These are phyloP conservation scores for Conoideocrella luteorostrata DNA, from an alignment of 2,329 filamentous ascomycete species.

Conservation along the genomic window DNA sequence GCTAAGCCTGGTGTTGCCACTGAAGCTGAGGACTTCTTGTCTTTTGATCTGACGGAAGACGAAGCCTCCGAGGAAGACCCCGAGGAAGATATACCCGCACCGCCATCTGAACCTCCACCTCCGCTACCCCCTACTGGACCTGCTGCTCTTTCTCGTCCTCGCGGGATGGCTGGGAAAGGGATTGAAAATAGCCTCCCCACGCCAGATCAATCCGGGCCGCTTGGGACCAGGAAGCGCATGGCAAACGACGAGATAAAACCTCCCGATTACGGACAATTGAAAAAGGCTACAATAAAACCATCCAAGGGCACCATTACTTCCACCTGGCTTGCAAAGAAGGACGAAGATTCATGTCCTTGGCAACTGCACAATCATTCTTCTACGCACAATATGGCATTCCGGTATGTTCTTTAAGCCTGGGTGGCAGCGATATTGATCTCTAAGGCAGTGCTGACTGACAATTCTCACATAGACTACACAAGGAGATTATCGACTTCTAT, in stretches of 20 bases:
- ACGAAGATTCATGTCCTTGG: conserved; percentile 57
- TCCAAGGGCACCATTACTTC: conserved; percentile 42
- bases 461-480: conserved; percentile 59
- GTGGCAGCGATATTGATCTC: not conserved
- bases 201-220: conserved; percentile 32
- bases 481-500: conserved; percentile 86
- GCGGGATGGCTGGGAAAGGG: conserved; percentile 8
- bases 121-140: conserved; percentile 6
- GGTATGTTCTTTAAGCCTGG: conserved; percentile 40
- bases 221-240: conserved; percentile 69
- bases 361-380: conserved; percentile 45
- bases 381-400: conserved; percentile 46
- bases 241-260: conserved; percentile 61
- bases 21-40: conserved; percentile 80
- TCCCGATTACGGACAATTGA: conserved; percentile 45
- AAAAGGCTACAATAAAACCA: conserved; percentile 43
- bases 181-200: conserved; percentile 10
- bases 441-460: not conserved
- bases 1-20: conserved; percentile 45
- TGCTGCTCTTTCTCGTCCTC: not conserved
- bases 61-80: conserved; percentile 30
- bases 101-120: conserved; percentile 1
- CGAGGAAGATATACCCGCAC: conserved; percentile 10
- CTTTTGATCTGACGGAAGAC: conserved; percentile 63
- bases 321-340: conserved; percentile 42